A percentile compares a stretch with the other conserved stretches of the same genome.
Conservation (phyloP, 2,329 filamentous ascomycete species). For the Talaromyces sp. region DNA sequence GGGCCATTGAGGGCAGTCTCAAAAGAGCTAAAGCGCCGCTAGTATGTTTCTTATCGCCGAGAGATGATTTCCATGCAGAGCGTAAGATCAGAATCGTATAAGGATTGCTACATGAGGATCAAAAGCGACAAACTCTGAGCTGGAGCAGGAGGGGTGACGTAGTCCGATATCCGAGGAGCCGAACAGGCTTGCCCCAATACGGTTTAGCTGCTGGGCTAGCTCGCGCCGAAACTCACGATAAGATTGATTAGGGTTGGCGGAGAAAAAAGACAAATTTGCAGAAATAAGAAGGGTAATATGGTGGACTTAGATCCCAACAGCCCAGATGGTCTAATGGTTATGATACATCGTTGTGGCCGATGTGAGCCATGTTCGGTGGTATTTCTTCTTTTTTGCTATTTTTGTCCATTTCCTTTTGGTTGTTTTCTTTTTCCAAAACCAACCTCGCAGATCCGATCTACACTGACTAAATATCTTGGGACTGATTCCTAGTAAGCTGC, state of each 20-base stretch:
- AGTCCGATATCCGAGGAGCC: not conserved
- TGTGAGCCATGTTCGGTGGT: not conserved
- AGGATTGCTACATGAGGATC: not conserved
- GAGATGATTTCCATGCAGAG: not conserved
- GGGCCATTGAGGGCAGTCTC: constrained; percentile 60
- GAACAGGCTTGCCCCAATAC: not conserved
- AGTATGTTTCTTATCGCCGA: not conserved
- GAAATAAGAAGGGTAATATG: not conserved
- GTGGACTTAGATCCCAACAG: not conserved
- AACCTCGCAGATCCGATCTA: no score
- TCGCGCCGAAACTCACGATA: not conserved
- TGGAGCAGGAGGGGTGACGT: not conserved
- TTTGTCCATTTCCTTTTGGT: not conserved
- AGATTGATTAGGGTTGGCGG: not conserved
- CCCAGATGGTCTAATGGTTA: not conserved
- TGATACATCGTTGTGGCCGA: constrained; percentile 1
- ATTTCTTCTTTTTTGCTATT: not conserved
- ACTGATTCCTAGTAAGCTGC: no score
- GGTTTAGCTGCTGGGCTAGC: not conserved
- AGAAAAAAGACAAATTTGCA: not conserved
- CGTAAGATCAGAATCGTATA: not conserved
- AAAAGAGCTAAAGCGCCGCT: constrained; percentile 20
- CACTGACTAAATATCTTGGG: no score
- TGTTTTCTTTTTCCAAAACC: not conserved
- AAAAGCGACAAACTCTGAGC: not conserved